Base-by-base conservation (phyloP, 2,329 filamentous ascomycete species). In the Peltaster fructicola region DNA sequence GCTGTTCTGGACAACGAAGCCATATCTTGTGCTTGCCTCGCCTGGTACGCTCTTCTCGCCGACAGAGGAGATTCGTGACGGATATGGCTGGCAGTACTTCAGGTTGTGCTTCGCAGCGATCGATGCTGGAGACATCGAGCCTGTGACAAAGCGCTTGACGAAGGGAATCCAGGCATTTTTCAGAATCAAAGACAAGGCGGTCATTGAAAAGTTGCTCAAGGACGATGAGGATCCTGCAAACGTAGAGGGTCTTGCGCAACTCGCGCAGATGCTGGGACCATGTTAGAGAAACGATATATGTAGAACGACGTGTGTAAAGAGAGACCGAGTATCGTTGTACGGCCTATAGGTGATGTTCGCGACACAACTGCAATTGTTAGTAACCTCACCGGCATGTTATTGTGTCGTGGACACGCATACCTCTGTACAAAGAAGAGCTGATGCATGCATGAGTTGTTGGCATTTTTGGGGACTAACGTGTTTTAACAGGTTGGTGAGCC, bases 31-130 rank as follows among this genome's bases (percentile, higher is more conserved):
- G 7, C 57, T 92, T 7, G 65, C 71, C 1, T 62, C 65, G 7
- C 77, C 80, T 0, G 84, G 84, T 0, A 39, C 48, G 17, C 73
- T 85, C 50, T 92, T 92, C 48, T 65, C 66, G 23, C 66, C 80
- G 1, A 74, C 65, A 1, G 52, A 63, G 0, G 56, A 70, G 35
- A 65, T 84, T 17, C 44, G 49, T 9, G 52, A 57, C 4, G 51
- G 59, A 29, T 56, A 65, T 20, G 74, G 69, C 3, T 84, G 74
- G 69, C 64, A 65, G 36, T 85, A 73, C 46, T 71, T 72, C 47
- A 59, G 84, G 8, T 44, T 93, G 17, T 91, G 80, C 52, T 93
- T 92, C 52, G 81, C 80, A 1, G 80, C 82, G 2, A 74, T 82
- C 50, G 59, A 66, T n/a, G 73, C 74, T 27, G 70, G 74, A 18